Evolutionary conservation across 768 basidiomycete genomes (phyloP).

Genomic region (Trametopsis cervina): DNA sequence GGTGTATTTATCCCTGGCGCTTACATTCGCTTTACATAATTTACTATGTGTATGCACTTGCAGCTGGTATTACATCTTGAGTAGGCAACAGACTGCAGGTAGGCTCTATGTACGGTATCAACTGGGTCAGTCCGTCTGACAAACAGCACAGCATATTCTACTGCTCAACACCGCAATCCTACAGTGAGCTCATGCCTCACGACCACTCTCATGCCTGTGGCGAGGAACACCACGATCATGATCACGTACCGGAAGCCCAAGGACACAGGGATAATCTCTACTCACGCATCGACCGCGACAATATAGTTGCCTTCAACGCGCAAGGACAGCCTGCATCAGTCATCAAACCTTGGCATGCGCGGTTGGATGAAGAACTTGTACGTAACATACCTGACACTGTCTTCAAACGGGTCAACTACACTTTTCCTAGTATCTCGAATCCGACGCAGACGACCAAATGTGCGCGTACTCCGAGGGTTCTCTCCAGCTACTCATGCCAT

Average conservation of each 20-base stretch:
- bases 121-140: too few species aligned
- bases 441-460: slow-evolving; percentile 90
- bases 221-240: slow-evolving; percentile 48
- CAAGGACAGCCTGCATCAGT: slow-evolving; percentile 43
- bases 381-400: too few species aligned
- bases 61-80: too few species aligned
- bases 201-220: slow-evolving; percentile 49
- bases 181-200: too few species aligned
- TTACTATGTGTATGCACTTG: too few species aligned
- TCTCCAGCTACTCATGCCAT: neutral
- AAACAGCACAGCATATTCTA: too few species aligned
- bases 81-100: too few species aligned
- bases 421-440: slow-evolving; percentile 61
- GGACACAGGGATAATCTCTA: slow-evolving; percentile 69
- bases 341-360: slow-evolving; percentile 85
- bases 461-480: slow-evolving; percentile 25
- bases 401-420: neutral
- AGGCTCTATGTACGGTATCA: too few species aligned
- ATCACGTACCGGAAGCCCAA: slow-evolving; percentile 28
- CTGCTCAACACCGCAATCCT: too few species aligned
- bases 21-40: too few species aligned
- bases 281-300: slow-evolving; percentile 65
- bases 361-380: slow-evolving; percentile 66
- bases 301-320: slow-evolving; percentile 78
- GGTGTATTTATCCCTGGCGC: too few species aligned